phyloP scores from a whole-genome alignment of 1,284 basidiomycete species.

The Naganishia albida region DNA sequence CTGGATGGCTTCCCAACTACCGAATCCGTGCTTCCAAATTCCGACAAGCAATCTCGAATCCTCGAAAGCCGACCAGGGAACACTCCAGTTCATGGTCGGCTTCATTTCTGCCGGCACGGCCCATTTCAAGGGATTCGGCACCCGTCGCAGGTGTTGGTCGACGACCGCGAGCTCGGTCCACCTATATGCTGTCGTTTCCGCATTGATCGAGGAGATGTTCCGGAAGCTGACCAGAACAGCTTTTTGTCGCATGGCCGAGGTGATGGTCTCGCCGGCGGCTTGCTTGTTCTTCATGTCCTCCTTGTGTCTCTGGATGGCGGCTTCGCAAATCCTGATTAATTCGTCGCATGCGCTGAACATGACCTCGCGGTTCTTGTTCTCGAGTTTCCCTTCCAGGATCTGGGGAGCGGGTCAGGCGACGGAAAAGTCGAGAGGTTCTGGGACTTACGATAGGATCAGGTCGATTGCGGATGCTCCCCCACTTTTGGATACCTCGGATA shows the following conservation, averaged over 20 bases:
- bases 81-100: slow-evolving; percentile 92
- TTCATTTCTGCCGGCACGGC: slow-evolving; percentile 87
- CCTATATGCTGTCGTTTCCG: slow-evolving; percentile 90
- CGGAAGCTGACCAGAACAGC: slow-evolving; percentile 90
- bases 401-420: slow-evolving; percentile 47
- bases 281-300: slow-evolving; percentile 72
- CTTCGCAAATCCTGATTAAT: slow-evolving; percentile 80
- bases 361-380: slow-evolving; percentile 91
- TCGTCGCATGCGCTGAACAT: slow-evolving; percentile 90
- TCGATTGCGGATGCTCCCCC: slow-evolving; percentile 94
- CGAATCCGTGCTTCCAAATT: slow-evolving; percentile 90
- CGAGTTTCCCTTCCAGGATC: slow-evolving; percentile 89
- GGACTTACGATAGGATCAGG: slow-evolving; percentile 85
- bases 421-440: slow-evolving; percentile 23
- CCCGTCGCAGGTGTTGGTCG: slow-evolving; percentile 70
- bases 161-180: slow-evolving; percentile 87
- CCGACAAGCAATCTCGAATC: slow-evolving; percentile 94
- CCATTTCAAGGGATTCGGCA: slow-evolving; percentile 64
- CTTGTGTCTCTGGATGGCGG: slow-evolving; percentile 81
- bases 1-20: slow-evolving; percentile 90
- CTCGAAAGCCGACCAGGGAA: slow-evolving; percentile 88
- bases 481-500: slow-evolving; percentile 91
- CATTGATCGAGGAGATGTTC: slow-evolving; percentile 91
- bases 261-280: slow-evolving; percentile 75
- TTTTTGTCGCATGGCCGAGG: slow-evolving; percentile 61